phyloP scores from a whole-genome alignment of 2,329 filamentous ascomycete genomes.

The Emericellopsis cladophorae region DNA sequence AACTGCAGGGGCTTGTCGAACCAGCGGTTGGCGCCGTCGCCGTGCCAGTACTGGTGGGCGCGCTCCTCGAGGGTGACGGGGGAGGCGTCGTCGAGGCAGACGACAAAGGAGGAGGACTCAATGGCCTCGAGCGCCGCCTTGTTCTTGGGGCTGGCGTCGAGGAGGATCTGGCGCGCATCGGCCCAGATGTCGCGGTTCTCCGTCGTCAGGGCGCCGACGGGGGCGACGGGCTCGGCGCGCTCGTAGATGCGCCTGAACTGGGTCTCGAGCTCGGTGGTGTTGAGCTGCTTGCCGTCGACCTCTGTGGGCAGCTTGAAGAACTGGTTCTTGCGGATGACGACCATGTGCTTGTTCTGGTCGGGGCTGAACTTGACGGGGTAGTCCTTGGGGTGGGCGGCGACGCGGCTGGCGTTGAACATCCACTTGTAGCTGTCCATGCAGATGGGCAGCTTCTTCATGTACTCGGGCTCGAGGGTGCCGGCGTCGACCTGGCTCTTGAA shows the following conservation, averaged over 20 bases:
- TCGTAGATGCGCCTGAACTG: conserved; percentile 82
- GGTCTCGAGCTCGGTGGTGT: conserved; percentile 75
- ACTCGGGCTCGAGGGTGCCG: conserved; percentile 82
- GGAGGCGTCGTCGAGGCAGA: conserved; percentile 84
- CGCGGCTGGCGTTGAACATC: conserved; percentile 94
- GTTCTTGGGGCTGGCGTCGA: conserved; percentile 69
- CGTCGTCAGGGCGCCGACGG: conserved; percentile 75
- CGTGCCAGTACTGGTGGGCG: conserved; percentile 95
- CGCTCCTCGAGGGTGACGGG: conserved; percentile 94
- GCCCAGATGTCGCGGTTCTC: conserved; percentile 93
- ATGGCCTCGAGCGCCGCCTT: conserved; percentile 65
- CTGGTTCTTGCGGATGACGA: conserved; percentile 89
- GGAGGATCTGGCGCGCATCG: conserved; percentile 64
- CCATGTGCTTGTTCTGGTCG: conserved; percentile 70
- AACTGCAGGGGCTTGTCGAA: conserved; percentile 98
- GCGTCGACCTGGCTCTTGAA: conserved; percentile 89
- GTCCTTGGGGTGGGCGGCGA: conserved; percentile 72
- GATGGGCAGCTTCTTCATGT: conserved; percentile 95
- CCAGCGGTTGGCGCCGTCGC: conserved; percentile 91
- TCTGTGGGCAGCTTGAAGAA: conserved; percentile 89
- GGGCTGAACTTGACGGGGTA: conserved; percentile 69
- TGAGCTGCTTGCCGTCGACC: conserved; percentile 72
- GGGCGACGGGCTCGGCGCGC: conserved; percentile 52
- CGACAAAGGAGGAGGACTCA: conserved; percentile 78
- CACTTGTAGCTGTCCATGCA: conserved; percentile 98